A percentile compares a stretch with the other conserved stretches of the same genome.
phyloP scores from a whole-genome alignment of 352 stramenopile genomes.

The Pythium grandisporangium region DNA sequence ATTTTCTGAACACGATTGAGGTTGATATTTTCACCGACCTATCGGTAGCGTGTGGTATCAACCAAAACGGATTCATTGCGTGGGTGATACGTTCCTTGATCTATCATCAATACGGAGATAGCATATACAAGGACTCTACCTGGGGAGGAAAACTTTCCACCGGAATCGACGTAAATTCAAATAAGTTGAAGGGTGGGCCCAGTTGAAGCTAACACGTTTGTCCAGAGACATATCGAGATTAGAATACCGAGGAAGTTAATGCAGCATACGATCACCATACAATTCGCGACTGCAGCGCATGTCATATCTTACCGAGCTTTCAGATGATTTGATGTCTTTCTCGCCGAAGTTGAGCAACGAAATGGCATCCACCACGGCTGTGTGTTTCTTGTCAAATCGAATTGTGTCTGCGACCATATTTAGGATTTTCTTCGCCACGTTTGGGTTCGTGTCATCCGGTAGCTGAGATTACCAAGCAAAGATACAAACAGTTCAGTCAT shows the following conservation, averaged over 20 bases:
- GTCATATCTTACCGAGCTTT: too few relatives aligned
- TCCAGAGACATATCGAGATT: conserved; percentile 29
- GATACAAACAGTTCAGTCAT: not conserved
- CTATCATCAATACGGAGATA: too few relatives aligned
- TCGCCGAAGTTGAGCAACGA: conserved; percentile 63
- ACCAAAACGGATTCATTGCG: too few relatives aligned
- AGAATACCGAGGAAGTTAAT: too few relatives aligned
- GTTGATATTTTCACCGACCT: conserved; percentile 63
- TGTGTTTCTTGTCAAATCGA: conserved; percentile 55
- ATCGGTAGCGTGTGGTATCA: too few relatives aligned
- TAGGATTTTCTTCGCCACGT: conserved; percentile 56
- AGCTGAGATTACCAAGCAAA: conserved; percentile 21
- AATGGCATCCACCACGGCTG: conserved; percentile 39
- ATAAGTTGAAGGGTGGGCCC: conserved; percentile 55
- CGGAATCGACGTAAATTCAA: conserved; percentile 53
- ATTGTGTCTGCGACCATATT: conserved; percentile 67
- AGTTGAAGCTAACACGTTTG: conserved; percentile 37
- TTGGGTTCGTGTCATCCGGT: conserved; percentile 42
- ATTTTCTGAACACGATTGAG: conserved; percentile 65
- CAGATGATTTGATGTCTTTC: conserved; percentile 38
- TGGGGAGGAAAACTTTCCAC: conserved; percentile 74
- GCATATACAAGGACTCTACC: conserved; percentile 12
- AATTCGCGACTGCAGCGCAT: too few relatives aligned
- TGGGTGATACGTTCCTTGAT: too few relatives aligned
- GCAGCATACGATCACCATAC: too few relatives aligned